phyloP scores from a whole-genome alignment of 768 basidiomycete genomes.

The Daedaleopsis nitida region DNA sequence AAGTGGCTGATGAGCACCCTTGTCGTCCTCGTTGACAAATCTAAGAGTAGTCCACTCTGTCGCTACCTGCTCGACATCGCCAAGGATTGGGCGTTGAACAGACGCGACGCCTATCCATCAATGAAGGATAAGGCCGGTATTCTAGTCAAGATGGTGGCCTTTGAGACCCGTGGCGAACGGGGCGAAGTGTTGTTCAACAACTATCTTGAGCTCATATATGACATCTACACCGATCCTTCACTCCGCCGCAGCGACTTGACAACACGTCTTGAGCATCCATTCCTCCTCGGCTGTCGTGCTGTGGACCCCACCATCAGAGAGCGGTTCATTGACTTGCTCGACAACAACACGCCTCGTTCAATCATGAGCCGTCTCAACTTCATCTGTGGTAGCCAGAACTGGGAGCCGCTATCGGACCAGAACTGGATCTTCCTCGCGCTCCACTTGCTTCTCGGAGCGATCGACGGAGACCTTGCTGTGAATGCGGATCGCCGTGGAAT shows the following conservation, averaged over 20 bases:
- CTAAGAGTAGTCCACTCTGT: conserved; percentile 76
- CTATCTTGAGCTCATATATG: conserved; percentile 88
- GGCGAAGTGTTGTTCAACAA: conserved; percentile 79
- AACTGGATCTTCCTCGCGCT: conserved; percentile 95
- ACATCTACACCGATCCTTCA: conserved; percentile 87
- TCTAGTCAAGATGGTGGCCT: conserved; percentile 84
- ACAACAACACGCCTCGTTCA: conserved; percentile 83
- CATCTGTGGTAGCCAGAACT: conserved; percentile 89
- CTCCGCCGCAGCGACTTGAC: conserved; percentile 93
- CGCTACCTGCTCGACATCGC: conserved; percentile 84
- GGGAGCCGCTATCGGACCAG: conserved; percentile 90
- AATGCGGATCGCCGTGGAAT: conserved; percentile 44
- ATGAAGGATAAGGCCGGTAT: conserved; percentile 95
- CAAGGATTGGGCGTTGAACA: conserved; percentile 86
- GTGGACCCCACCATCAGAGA: conserved; percentile 78
- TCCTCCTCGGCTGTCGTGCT: conserved; percentile 88
- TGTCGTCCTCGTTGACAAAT: conserved; percentile 85
- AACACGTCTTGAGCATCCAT: conserved; percentile 88
- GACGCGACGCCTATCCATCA: conserved; percentile 83
- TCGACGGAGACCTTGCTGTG: conserved; percentile 46
- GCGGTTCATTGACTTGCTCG: conserved; percentile 87
- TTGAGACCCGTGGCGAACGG: conserved; percentile 79
- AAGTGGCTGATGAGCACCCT: conserved; percentile 78
- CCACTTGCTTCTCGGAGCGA: conserved; percentile 83
- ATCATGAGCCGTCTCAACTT: conserved; percentile 83